Evolutionary conservation across 2,329 filamentous ascomycete genomes (phyloP).

Genomic region (Aspergillus calidoustus): DNA sequence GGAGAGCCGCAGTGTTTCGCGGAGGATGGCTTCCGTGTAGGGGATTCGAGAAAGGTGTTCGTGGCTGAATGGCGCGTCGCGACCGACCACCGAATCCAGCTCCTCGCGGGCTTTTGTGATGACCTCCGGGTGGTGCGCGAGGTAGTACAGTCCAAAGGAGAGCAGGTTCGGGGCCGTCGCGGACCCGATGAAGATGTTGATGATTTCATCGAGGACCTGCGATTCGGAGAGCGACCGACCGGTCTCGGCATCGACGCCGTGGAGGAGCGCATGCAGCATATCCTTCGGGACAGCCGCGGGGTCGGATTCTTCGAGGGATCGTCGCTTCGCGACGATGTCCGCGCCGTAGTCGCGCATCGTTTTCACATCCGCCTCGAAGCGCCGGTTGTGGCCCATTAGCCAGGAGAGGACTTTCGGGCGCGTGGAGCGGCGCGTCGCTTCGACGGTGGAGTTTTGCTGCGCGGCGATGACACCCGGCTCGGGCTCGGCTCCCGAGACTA

Average conservation of each 20-base stretch:
- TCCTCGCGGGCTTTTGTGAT: slow-evolving; percentile 68
- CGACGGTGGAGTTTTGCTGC: slow-evolving; percentile 61
- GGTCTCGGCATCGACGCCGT: slow-evolving; percentile 65
- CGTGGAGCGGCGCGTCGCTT: slow-evolving; percentile 60
- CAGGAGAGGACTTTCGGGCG: slow-evolving; percentile 58
- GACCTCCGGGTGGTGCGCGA: slow-evolving; percentile 65
- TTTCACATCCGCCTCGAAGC: slow-evolving; percentile 59
- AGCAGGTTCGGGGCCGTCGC: slow-evolving; percentile 73
- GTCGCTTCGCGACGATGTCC: slow-evolving; percentile 62
- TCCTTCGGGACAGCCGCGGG: slow-evolving; percentile 56
- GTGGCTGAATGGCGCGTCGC: slow-evolving; percentile 39
- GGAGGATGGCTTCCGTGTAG: slow-evolving; percentile 69
- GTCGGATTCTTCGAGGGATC: slow-evolving; percentile 51
- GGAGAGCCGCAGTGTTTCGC: slow-evolving; percentile 67
- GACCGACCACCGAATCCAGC: slow-evolving; percentile 57
- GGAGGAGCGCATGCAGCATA: slow-evolving; percentile 64
- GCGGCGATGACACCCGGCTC: slow-evolving; percentile 56
- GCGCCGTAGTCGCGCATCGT: slow-evolving; percentile 60
- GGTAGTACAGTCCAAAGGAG: slow-evolving; percentile 67
- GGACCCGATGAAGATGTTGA: slow-evolving; percentile 67
- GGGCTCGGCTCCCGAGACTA: slow-evolving; percentile 52
- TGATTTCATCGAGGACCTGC: slow-evolving; percentile 69
- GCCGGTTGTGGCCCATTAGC: slow-evolving; percentile 54
- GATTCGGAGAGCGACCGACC: slow-evolving; percentile 62
- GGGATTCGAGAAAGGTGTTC: slow-evolving; percentile 65